Base-by-base conservation (phyloP, 345 rosid genomes). In the Kernera saxatilis region DNA sequence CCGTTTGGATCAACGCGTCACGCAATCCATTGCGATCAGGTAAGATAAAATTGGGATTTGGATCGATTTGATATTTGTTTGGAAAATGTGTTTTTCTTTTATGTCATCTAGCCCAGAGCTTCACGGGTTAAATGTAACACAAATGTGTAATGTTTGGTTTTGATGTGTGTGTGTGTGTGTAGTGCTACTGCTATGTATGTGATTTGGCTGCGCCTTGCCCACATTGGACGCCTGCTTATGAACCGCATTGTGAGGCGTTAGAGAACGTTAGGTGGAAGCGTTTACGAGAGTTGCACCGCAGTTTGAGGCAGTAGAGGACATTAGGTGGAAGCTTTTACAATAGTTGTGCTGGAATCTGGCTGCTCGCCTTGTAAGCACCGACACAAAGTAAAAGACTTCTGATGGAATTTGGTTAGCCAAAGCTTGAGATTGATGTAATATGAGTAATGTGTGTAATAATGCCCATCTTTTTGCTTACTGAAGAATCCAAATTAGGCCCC, bases 141-240 rank as follows among this genome's bases (percentile, higher is more conserved):
- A 40, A 26, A 36, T 1, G 4, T 45, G 3, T 52, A 14, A 39
- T 40, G 21, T 27, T 58, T 18, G 18, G 18, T 51, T 56, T 54
- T 54, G 79, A 19, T 44, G 43, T 39, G 4, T 39, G 23, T 8
- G 1, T 30, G 10, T 62, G 39, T 64, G 41, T 73, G 76, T 82
- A 90, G 97, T 90, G 97, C 57, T 85, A 77, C 64, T 90, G 94
- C 58, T 90, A 82, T 35, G 88, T 84, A 1, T 88, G 97, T 22
- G 90, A 90, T 69, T 48, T 26, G 8, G 74, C 74, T 50, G 92
- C 94, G 6, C 97, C 97, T 10, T 90, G 94, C 63, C 22, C 59
- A 55, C 11, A 48, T 17, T 90, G 91, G 96, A 29, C 35, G 32
- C 5, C 39, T 10, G 15, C 43, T 8, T 1, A 0, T 5, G 3